Conservation (phyloP, 129 eudicot genomes). For the Logfia minima region DNA sequence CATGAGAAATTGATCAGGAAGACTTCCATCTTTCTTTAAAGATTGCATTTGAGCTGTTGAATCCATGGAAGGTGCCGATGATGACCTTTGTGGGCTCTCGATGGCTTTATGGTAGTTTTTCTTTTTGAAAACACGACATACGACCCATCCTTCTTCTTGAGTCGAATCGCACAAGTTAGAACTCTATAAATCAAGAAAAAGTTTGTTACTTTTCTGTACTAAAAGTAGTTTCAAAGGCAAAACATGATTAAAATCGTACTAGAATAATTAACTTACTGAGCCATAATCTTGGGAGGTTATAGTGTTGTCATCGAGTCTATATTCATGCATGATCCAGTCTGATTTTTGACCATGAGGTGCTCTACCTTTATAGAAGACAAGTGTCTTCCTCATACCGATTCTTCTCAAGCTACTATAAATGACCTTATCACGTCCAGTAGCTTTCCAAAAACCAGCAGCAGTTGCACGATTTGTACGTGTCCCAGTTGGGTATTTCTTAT, state of each 20-base stretch:
- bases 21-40: constrained; percentile 36
- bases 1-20: constrained; percentile 51
- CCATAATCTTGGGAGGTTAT: constrained; percentile 29
- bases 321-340: constrained; percentile 92
- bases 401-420: constrained; percentile 42
- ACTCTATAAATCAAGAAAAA: constrained; percentile 17
- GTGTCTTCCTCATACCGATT: constrained; percentile 59
- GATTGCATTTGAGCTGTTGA: constrained; percentile 27
- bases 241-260: neutral
- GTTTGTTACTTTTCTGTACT: constrained; percentile 15
- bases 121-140: constrained; percentile 79
- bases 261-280: constrained; percentile 24
- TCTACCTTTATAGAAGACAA: constrained; percentile 76
- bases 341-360: constrained; percentile 92
- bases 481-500: constrained; percentile 53
- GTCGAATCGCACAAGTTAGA: constrained; percentile 37
- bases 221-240: neutral
- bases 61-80: constrained; percentile 32
- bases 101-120: constrained; percentile 56
- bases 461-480: constrained; percentile 59
- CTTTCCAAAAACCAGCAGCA: constrained; percentile 61
- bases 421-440: constrained; percentile 55
- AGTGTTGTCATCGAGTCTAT: constrained; percentile 56
- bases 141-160: constrained; percentile 92
- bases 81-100: constrained; percentile 45